Evolutionary conservation across 352 stramenopile species (phyloP), one percentile per base, ranked within the genome.

Genomic region (Pythium dissotocum): DNA sequence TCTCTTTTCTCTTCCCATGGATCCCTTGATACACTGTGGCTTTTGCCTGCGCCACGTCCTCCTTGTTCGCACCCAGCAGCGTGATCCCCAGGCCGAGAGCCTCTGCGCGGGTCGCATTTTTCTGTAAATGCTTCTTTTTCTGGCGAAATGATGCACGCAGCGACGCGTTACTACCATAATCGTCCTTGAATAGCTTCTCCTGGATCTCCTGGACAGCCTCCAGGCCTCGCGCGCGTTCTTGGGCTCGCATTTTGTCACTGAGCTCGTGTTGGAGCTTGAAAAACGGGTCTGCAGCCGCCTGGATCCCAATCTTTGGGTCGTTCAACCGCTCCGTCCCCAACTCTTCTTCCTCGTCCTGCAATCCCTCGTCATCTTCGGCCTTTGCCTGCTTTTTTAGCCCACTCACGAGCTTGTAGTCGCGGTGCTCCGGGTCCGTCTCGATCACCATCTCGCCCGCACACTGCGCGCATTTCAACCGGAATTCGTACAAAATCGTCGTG

Each of bases 361-460:
- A n/a, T 21, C 61, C 52, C 0, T 63, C 53, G 8, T 60, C 69
- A 9, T 72, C 76, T 18, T 78, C 72, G 10, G 62, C 56, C 7
- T 69, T 73, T 49, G 69, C 69, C 74, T 98, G 97, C 69, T 93
- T 88, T 44, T 89, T 77, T 44, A 99, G 87, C 13, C 97, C 97
- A 40, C 75, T 85, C 32, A 93, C 77, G 56, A 97, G 88, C 21
- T 91, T 85, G 76, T 98, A 98, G 30, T 83, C 87, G 40, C 87
- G 79, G 58, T 94, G 82, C 75, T 97, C 85, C 4, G 97, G 97
- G 83, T 99, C 97, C n/a, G 96, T 99, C 59, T 89, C 79, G 60
- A 99, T 94, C 14, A 95, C 77, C 84, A 99, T 92, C 64, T 89
- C 70, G 61, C 82, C 66, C 72, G 78, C 56, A 85, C 97, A 99